phyloP scores from a whole-genome alignment of 2,329 filamentous ascomycete species.

The Ophiocordyceps camponoti-floridani region DNA sequence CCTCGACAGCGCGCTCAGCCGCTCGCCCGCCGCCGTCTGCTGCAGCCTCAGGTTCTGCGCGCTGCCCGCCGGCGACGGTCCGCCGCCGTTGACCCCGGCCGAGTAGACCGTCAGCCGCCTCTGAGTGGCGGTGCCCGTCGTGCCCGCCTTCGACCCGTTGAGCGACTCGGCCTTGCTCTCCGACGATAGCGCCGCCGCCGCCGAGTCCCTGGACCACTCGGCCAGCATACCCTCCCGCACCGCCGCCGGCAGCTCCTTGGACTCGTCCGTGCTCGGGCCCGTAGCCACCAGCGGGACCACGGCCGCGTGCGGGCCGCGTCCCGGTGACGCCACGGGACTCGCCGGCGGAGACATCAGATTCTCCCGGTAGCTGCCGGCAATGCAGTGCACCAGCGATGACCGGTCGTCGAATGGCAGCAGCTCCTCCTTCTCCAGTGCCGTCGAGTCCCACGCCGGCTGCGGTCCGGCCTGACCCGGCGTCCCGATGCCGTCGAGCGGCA shows the following conservation, averaged over 20 bases:
- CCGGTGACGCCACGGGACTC: conserved; percentile 54
- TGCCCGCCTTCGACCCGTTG: conserved; percentile 54
- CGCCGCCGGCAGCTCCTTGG: conserved; percentile 40
- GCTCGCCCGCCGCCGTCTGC: conserved; percentile 19
- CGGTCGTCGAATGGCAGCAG: conserved; percentile 63
- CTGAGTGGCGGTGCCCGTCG: conserved; percentile 22
- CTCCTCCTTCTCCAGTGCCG: conserved; percentile 41
- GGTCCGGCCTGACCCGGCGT: conserved; percentile 27
- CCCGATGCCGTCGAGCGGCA: conserved; percentile 42
- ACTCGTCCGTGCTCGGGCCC: conserved; percentile 22
- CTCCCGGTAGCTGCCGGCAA: conserved; percentile 53
- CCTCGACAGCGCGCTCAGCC: conserved; percentile 18
- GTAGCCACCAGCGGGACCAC: conserved; percentile 43
- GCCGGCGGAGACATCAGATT: conserved; percentile 43
- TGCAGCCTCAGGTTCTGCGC: conserved; percentile 31
- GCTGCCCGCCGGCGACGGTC: conserved; percentile 29
- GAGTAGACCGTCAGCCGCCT: conserved; percentile 41
- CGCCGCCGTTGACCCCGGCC: conserved; percentile 17
- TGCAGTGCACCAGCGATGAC: conserved; percentile 51
- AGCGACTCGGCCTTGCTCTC: conserved; percentile 56
- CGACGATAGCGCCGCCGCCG: conserved; percentile 44
- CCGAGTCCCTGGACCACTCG: conserved; percentile 64
- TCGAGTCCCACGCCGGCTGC: conserved; percentile 27
- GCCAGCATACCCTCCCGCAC: conserved; percentile 61
- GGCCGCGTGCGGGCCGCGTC: conserved; percentile 35